Evolutionary conservation across 2,329 filamentous ascomycete species (phyloP).

Genomic region (Penicillium decumbens): DNA sequence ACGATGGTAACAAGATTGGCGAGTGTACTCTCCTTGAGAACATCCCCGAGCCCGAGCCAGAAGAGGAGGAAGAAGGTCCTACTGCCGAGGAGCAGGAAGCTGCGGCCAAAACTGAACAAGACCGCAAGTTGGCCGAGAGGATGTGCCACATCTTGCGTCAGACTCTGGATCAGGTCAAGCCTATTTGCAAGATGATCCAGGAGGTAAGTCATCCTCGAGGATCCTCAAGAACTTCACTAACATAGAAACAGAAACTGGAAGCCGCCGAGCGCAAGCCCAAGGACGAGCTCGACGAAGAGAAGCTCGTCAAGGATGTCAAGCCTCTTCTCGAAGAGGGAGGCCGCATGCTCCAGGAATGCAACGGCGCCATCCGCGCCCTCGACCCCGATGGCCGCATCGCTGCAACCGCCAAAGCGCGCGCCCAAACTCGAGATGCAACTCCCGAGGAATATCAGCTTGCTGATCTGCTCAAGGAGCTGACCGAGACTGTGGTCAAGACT

Average conservation of each 20-base stretch:
- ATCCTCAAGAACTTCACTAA: background rate
- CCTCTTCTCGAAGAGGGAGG: conserved; percentile 83
- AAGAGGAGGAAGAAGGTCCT: conserved; percentile 27
- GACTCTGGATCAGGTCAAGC: conserved; percentile 76
- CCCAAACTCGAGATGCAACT: conserved; percentile 67
- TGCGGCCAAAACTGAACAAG: conserved; percentile 59
- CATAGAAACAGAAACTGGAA: conserved; percentile 61
- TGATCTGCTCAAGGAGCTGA: conserved; percentile 78
- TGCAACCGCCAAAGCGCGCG: conserved; percentile 76
- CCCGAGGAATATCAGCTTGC: conserved; percentile 82
- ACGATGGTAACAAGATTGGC: conserved; percentile 60
- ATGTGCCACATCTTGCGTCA: conserved; percentile 69
- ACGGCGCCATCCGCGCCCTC: conserved; percentile 78
- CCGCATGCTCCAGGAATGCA: conserved; percentile 77
- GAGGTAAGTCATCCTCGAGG: conserved; percentile 51
- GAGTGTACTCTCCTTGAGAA: conserved; percentile 60
- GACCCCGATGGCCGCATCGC: conserved; percentile 86
- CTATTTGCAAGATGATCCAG: conserved; percentile 80
- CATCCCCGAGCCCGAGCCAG: conserved; percentile 46
- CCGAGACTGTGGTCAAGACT: conserved; percentile 70
- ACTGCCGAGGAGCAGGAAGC: conserved; percentile 49
- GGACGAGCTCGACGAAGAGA: conserved; percentile 85
- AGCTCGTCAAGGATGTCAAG: conserved; percentile 78
- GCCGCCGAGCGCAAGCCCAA: conserved; percentile 72
- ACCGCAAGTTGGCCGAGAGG: conserved; percentile 71